Evolutionary conservation across 2,329 filamentous ascomycete genomes (phyloP), one percentile per base, ranked within the genome.

Genomic region (Bipolaris gigantea): DNA sequence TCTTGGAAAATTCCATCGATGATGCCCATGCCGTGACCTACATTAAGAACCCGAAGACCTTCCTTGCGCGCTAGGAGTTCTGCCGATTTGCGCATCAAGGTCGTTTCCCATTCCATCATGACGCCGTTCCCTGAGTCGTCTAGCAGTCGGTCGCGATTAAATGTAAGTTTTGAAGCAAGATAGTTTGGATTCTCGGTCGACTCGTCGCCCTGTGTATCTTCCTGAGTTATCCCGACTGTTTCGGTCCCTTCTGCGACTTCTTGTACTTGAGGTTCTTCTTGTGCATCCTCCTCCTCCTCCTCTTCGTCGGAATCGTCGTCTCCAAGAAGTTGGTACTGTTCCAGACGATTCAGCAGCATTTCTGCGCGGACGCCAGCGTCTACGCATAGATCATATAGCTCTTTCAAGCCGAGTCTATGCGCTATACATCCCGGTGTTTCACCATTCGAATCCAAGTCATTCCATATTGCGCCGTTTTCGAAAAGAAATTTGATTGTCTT

Each of bases 401-500:
- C 82, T 49, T 76, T 81, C 65, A 89, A 79, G 0, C 89, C 88
- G 21, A 97, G 62, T 41, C 84, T 72, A 25, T 81, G 80, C 8
- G 94, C 94, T 39, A 97, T 79, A 72, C 93, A 97, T 7, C 92
- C 94, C 0, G 94, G 92, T 3, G 94, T 97, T 80, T 97, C 93
- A 65, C 91, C 84, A 64, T 90, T 88, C 62, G 80, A 77, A 73
- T 97, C 91, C 51, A 97, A 80, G 72, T 97, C 92, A 77, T 99
- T 99, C 94, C 94, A 99, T 64, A 97, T 97, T 10, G 91, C 94
- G 30, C 94, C 94, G 63, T 89, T 88, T 67, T 92, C 83, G 56
- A 97, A 85, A 7, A 97, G 81, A 68, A 94, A 84, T 62, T 84
- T 83, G 4, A 97, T 79, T 0, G 88, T 87, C 48, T 86, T 84